Evolutionary conservation across 768 basidiomycete genomes (phyloP), one percentile per base, ranked within the genome.

Genomic region (Lentinus brumalis): DNA sequence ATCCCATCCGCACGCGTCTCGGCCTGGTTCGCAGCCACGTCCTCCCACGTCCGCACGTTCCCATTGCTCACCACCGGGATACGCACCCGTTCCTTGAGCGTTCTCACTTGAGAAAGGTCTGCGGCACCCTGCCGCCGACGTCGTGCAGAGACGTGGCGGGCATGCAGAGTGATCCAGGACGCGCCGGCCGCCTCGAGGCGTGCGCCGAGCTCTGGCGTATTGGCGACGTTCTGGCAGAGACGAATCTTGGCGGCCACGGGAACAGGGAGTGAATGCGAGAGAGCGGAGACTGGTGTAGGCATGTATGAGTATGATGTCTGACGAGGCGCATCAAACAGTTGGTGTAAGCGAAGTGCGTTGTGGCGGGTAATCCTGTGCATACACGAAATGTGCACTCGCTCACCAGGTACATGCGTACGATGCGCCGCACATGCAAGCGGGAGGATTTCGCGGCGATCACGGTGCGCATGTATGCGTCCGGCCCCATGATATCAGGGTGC

Each of bases 51-150:
- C 35, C 84, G 81, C 16, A 92, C 91, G 68, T 92, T 92, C 11
- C 91, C 91, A 67, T 93, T 93, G 73, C 87, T 90, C 50, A 92
- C 74, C 53, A 91, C 82, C 9, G 86, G 87, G 5, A 91, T 71
- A 2, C 67, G 59, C 5, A 89, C 67, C 29, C 71, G 68, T 0
- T 81, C 75, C 66, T 85, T 86, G 32, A 92, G 78, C 44, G 70
- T 71, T 56, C 78, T 83, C 46, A 91, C 83, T 61, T 85, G 78
- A 52, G 74, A 73, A 14, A 91, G 80, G 67, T 89, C 81, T n/a
- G 89, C 89, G 21, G 87, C 76, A 11, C 91, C 89, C 58, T 88
- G 85, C 11, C 91, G 77, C 21, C 91, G 79, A n/a, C 86, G 81
- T 46, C 81, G 83, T 12, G 88, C 79, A 31, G 89, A 87, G 26